A percentile compares a stretch with the other conserved stretches of the same genome.
Evolutionary conservation across 148 eudicot genomes (phyloP).

Genomic region (Persicaria tinctoria): DNA sequence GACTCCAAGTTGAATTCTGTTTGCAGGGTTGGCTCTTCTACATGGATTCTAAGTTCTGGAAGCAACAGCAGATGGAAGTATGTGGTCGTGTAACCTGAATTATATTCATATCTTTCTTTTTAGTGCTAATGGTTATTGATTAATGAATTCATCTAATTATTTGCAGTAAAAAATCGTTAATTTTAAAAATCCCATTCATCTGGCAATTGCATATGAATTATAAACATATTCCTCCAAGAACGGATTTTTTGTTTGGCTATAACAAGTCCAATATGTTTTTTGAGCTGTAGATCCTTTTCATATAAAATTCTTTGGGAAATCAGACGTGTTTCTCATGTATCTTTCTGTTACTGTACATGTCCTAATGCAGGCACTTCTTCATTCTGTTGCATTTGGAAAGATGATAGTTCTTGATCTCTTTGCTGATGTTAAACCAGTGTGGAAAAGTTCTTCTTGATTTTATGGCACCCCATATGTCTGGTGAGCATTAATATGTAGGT

Average conservation of each 20-base stretch:
- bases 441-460: slow-evolving; percentile 84
- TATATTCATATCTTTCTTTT: slow-evolving; percentile 1
- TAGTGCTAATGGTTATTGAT: not conserved
- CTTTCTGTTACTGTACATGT: slow-evolving; percentile 1
- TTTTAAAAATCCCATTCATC: not conserved
- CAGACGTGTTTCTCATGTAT: not conserved
- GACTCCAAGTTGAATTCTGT: slow-evolving; percentile 10
- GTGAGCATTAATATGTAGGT: slow-evolving; percentile 25
- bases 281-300: not conserved
- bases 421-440: slow-evolving; percentile 92
- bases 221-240: not conserved
- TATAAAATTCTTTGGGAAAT: not conserved
- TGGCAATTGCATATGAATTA: not conserved
- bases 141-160: not conserved
- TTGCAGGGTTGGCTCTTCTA: slow-evolving; percentile 98
- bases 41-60: slow-evolving; percentile 84
- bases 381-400: slow-evolving; percentile 95
- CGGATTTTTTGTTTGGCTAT: not conserved
- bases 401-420: slow-evolving; percentile 99
- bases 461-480: slow-evolving; percentile 92
- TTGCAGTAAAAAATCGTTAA: not conserved
- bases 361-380: slow-evolving; percentile 75
- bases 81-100: slow-evolving; percentile 11
- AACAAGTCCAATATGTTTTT: not conserved
- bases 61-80: slow-evolving; percentile 91